Conservation (phyloP, 2,329 filamentous ascomycete species). For the Aschersonia sp. region DNA sequence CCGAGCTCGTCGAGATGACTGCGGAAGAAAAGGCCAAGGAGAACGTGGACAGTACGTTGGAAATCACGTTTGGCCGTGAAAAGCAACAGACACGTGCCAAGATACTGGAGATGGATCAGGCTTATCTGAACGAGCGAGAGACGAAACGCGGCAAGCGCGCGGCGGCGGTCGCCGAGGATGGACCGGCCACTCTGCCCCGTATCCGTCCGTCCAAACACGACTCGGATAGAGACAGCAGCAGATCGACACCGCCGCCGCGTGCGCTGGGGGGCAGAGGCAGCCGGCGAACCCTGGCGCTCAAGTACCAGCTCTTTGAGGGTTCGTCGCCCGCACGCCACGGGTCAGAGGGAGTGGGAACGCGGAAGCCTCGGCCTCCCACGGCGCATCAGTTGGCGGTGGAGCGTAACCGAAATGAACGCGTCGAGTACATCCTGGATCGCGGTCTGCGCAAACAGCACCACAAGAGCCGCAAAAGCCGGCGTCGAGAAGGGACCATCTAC, state of each 20-base stretch:
- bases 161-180: slow-evolving; percentile 31
- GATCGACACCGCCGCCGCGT: slow-evolving; percentile 27
- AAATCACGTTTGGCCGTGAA: slow-evolving; percentile 54
- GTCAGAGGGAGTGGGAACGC: slow-evolving; percentile 38
- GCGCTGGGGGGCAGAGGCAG: slow-evolving; percentile 11
- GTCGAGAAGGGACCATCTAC: slow-evolving; percentile 51
- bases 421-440: slow-evolving; percentile 71
- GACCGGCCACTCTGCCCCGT: slow-evolving; percentile 44
- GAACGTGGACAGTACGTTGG: slow-evolving; percentile 60
- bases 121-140: slow-evolving; percentile 48
- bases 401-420: slow-evolving; percentile 61
- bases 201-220: slow-evolving; percentile 50
- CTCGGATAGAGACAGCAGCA: slow-evolving; percentile 29
- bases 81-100: slow-evolving; percentile 63
- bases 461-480: slow-evolving; percentile 44
- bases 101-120: slow-evolving; percentile 64
- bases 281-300: slow-evolving; percentile 25
- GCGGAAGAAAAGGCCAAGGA: slow-evolving; percentile 51
- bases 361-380: slow-evolving; percentile 61
- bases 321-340: slow-evolving; percentile 43
- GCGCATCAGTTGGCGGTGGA: slow-evolving; percentile 74
- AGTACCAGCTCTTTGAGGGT: slow-evolving; percentile 45
- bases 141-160: slow-evolving; percentile 37
- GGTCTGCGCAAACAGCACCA: slow-evolving; percentile 54
- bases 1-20: slow-evolving; percentile 49